A percentile compares a stretch with the other conserved stretches of the same genome.
Evolutionary conservation across 768 basidiomycete species (phyloP).

Genomic region (Boletellus sp.): DNA sequence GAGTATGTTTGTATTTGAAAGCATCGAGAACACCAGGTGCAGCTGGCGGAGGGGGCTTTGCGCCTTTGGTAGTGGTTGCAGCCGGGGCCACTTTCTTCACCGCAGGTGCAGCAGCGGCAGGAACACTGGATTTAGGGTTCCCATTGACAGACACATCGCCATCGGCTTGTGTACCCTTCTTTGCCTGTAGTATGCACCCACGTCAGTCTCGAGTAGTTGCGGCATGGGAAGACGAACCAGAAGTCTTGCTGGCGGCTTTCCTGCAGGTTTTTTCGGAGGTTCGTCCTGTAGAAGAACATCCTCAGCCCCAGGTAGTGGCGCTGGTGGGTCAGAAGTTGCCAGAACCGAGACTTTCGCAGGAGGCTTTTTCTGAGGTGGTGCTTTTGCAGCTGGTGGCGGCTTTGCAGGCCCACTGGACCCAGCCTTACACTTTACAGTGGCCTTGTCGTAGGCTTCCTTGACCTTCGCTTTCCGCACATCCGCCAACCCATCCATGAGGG

Average conservation of each 20-base stretch:
- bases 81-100: constrained; percentile 45
- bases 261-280: constrained; percentile 40
- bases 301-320: constrained; percentile 10
- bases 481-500: constrained; percentile 77
- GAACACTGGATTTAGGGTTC: constrained; percentile 18
- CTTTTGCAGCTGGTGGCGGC: constrained; percentile 29
- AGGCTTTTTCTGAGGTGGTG: constrained; percentile 36
- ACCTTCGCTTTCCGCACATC: constrained; percentile 90
- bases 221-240: constrained; percentile 27
- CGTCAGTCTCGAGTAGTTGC: neutral
- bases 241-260: constrained; percentile 51
- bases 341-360: constrained; percentile 29
- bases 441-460: constrained; percentile 89
- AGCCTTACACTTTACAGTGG: constrained; percentile 84
- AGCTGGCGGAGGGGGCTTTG: constrained; percentile 48
- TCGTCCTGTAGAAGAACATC: constrained; percentile 27
- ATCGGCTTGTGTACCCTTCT: constrained; percentile 46
- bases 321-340: constrained; percentile 16
- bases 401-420: constrained; percentile 53
- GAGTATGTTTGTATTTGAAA: constrained; percentile 86
- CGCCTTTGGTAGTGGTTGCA: constrained; percentile 37
- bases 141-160: constrained; percentile 21
- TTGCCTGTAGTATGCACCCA: constrained; percentile 35
- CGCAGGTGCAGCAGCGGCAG: constrained; percentile 29
- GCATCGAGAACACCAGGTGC: constrained; percentile 63